Base-by-base conservation (phyloP, 257 asterid genomes). In the Sherardia arvensis region DNA sequence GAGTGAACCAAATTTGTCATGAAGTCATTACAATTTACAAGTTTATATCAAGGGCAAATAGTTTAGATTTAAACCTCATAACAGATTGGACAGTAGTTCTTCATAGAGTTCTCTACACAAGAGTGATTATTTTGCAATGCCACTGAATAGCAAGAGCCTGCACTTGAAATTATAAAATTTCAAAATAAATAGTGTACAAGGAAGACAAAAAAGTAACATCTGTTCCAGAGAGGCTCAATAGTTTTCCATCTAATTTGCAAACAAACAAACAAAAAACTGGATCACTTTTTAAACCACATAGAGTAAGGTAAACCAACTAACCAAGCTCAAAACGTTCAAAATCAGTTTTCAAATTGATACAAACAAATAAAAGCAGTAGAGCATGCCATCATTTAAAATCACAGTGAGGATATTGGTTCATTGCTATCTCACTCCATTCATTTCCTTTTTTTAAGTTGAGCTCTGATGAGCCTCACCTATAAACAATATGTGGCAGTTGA, bases 41-140 rank as follows among this genome's bases (percentile, higher is more conserved):
- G 20, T 28, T 45, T 32, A 62, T 47, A 69, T 18, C 47, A 66
- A 23, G 29, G 45, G 48, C 45, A 63, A 32, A 61, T 1, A 27
- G 62, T 49, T 66, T 43, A 63, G 70, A 69, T 32, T 29, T 66
- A 53, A 63, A 91, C 96, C 98, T 91, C 98, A 59, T 86, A 91
- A 78, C 98, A 86, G 67, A 91, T 91, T 74, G 96, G 98, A 76
- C 98, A 91, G 56, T 84, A 91, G 75, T 79, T 76, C 83, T 88
- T 91, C 98, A 88, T 91, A 36, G 98, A 88, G 75, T 91, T 79
- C 77, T 91, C 94, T 20, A 91, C 84, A 51, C 98, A 86, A 66
- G 56, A 69, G 78, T 91, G 98, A 76, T 91, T 88, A 67, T 86
- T 72, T 34, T 72, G 92, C 58, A 91, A 79, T 66, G 74, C 68